These are phyloP conservation scores for Paraphaeosphaeria sporulosa DNA, from an alignment of 2,329 filamentous ascomycete species.

Conservation along the genomic window DNA sequence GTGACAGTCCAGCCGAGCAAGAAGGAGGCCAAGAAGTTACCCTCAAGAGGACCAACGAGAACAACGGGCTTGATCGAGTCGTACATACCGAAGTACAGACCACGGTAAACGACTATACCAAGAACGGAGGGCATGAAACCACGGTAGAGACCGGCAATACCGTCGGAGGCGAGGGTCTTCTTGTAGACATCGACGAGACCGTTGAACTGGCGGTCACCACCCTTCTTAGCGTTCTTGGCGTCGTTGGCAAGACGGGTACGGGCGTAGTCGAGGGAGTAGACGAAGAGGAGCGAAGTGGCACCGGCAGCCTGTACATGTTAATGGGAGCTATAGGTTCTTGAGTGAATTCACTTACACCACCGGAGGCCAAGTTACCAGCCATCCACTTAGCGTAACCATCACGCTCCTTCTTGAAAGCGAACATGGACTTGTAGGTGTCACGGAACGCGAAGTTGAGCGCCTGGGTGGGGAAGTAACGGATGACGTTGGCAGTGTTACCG, in stretches of 20 bases:
- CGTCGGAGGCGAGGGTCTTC: conserved; percentile 98
- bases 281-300: conserved; percentile 99
- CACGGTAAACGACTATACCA: conserved; percentile 99
- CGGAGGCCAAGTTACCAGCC: conserved; percentile 98
- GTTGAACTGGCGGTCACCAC: conserved; percentile 99
- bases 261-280: conserved; percentile 99
- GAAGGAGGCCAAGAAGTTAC: conserved; percentile 99
- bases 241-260: conserved; percentile 99
- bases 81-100: conserved; percentile 99
- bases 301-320: conserved; percentile 74
- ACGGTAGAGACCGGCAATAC: conserved; percentile 99
- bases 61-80: conserved; percentile 99
- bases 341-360: conserved; percentile 78
- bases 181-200: conserved; percentile 99
- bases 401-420: conserved; percentile 99
- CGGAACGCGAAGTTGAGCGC: conserved; percentile 99
- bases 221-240: conserved; percentile 96
- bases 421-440: conserved; percentile 99
- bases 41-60: conserved; percentile 87
- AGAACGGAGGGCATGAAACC: conserved; percentile 99
- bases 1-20: conserved; percentile 98
- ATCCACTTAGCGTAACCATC: conserved; percentile 99
- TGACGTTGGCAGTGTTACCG: conserved; percentile 99
- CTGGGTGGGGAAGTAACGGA: conserved; percentile 99
- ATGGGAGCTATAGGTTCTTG: background rate